phyloP scores from a whole-genome alignment of 1,139 yeast species.

The Yamadazyma friedrichii region DNA sequence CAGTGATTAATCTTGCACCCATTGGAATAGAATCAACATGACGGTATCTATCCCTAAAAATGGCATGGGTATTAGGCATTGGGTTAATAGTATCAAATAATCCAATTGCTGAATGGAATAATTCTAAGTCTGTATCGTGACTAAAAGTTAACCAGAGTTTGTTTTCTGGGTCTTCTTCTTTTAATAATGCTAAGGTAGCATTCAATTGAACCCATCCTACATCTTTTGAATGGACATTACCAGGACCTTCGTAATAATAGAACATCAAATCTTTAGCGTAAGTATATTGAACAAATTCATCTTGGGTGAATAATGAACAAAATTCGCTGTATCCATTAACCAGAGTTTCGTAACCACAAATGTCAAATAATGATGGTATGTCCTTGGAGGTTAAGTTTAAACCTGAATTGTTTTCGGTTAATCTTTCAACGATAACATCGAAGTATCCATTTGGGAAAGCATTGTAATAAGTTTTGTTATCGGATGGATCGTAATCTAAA shows the following conservation, averaged over 20 bases:
- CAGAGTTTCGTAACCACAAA: conserved; percentile 57
- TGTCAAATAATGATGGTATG: conserved; percentile 35
- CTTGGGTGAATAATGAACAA: conserved; percentile 51
- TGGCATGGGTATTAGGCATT: conserved; percentile 32
- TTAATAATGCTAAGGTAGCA: conserved; percentile 30
- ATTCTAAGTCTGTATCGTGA: conserved; percentile 57
- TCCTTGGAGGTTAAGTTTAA: conserved; percentile 37
- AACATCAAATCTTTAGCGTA: conserved; percentile 45
- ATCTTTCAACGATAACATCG: conserved; percentile 37
- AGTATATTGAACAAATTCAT: conserved; percentile 45
- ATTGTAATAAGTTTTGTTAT: conserved; percentile 10
- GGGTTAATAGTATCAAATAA: conserved; percentile 32
- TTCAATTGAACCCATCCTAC: conserved; percentile 32
- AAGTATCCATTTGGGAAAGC: conserved; percentile 29
- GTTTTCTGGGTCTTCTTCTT: conserved; percentile 22
- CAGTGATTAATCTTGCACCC: conserved; percentile 54
- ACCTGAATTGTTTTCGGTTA: conserved; percentile 42
- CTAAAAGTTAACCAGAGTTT: conserved; percentile 49
- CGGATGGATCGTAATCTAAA: conserved; percentile 16
- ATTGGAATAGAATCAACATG: conserved; percentile 52
- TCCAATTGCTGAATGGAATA: conserved; percentile 52
- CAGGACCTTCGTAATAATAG: conserved; percentile 53
- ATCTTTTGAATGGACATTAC: conserved; percentile 32
- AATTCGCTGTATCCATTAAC: conserved; percentile 48
- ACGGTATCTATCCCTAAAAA: conserved; percentile 42